Conservation (phyloP, 371 early-diverging fungal species). For the Mortierella sp. region DNA sequence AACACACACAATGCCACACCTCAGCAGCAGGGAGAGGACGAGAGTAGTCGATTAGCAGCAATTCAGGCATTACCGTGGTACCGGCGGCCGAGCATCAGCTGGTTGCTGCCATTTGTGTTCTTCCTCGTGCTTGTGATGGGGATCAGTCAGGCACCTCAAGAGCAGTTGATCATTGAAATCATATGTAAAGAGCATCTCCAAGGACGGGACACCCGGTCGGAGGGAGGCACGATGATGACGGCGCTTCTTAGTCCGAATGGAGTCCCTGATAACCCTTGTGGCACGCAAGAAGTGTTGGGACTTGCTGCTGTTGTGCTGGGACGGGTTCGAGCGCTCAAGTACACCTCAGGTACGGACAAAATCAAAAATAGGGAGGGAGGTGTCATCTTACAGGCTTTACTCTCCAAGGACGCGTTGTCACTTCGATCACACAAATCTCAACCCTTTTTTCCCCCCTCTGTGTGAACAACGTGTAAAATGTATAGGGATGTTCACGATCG, state of each 20-base stretch:
- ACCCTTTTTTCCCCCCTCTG: background rate
- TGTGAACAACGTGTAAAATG: background rate
- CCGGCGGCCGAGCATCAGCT: constrained; percentile 33
- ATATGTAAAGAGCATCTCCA: constrained; percentile 35
- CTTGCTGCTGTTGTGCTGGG: constrained; percentile 31
- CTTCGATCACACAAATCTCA: background rate
- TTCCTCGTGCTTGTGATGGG: constrained; percentile 28
- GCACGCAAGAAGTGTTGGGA: constrained; percentile 21
- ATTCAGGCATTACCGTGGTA: constrained; percentile 41
- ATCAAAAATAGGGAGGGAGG: background rate
- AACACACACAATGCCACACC: background rate
- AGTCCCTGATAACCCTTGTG: constrained; percentile 19
- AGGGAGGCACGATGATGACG: background rate
- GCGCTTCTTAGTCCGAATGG: background rate
- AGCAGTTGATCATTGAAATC: constrained; percentile 40
- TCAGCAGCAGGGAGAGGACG: constrained; percentile 9
- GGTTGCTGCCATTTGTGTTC: constrained; percentile 42
- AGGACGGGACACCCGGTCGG: background rate
- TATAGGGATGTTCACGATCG: constrained; percentile 44
- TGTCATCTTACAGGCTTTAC: background rate
- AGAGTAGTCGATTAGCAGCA: constrained; percentile 22
- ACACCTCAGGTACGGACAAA: constrained; percentile 25
- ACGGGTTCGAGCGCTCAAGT: constrained; percentile 36
- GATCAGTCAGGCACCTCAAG: constrained; percentile 23
- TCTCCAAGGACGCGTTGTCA: background rate